Base-by-base conservation (phyloP, 164 flowering plant species). In the Umbellularia californica region DNA sequence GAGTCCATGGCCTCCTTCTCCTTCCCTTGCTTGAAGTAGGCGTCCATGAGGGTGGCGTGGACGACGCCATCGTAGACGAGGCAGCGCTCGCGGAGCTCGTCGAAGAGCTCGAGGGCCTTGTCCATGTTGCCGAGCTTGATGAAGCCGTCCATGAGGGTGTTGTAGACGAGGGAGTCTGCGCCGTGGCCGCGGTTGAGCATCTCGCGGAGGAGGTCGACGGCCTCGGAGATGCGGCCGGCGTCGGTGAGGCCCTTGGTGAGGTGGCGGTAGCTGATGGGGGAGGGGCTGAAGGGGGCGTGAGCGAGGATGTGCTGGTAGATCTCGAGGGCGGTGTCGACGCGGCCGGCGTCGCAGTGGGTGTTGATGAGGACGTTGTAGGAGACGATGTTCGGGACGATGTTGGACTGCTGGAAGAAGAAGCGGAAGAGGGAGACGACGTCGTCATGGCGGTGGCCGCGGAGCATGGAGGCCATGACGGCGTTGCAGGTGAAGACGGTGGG, bases 401-500 rank as follows among this genome's bases (percentile, higher is more conserved):
- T 80, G 19, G 77, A 79, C 70, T 91, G 90, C 12, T 79, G 77
- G 75, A 83, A 88, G 69, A 92, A 91, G 82, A 79, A 91, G 19
- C 80, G 80, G 41, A 92, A 92, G 15, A 90, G 85, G 0, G 84
- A 79, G 2, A 84, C 70, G 4, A 92, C 94, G n/a, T 92, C 96
- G 14, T 78, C 76, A 70, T 76, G 88, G 58, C 97, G 79, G 35
- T 82, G 78, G 70, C 83, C 83, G 0, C 92, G 84, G 75, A 84
- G 87, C 91, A 90, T 89, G 51, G 95, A 83, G 17, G 90, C 92
- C 69, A 90, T 85, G 72, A 92, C 84, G 27, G 97, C 94, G 66
- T 92, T 92, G 81, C 94, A 90, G 28, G 97, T 91, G 84, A 91
- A 92, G 68, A 92, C 96, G 5, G 97, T 92, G 72, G 97, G 94